Percentiles rank a stretch among this genome's conserved stretches.
These are phyloP conservation scores for Dillenia turbinata DNA, from an alignment of 164 flowering plant genomes.

Conservation along the genomic window DNA sequence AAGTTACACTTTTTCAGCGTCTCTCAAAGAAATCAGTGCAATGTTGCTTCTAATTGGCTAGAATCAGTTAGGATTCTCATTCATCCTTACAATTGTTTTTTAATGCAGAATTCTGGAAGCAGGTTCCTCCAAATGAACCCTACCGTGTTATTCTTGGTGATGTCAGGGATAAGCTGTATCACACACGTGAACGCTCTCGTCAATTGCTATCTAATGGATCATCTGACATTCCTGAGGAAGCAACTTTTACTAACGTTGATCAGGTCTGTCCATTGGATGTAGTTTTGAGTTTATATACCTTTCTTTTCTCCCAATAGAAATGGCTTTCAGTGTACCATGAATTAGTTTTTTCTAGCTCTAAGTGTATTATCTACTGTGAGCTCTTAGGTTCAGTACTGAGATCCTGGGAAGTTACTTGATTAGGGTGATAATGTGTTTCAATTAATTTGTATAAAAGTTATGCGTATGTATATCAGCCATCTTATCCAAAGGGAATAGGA, in stretches of 20 bases:
- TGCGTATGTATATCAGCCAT: no score
- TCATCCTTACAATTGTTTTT: neutral
- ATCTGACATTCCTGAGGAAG: constrained; percentile 91
- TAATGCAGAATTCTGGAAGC: constrained; percentile 21
- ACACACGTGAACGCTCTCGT: constrained; percentile 90
- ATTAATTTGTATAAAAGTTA: no score
- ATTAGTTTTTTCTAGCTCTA: no score
- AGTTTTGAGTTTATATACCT: constrained; percentile 4
- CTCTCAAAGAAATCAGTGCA: neutral
- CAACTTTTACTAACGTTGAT: constrained; percentile 75
- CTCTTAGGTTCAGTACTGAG: no score
- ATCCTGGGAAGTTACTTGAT: no score
- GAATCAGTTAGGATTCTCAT: neutral
- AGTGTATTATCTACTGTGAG: no score
- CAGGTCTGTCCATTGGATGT: constrained; percentile 44
- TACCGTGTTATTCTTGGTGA: constrained; percentile 24
- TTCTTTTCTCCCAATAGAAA: constrained; percentile 16
- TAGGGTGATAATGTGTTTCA: no score
- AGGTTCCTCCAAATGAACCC: constrained; percentile 20
- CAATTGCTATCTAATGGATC: constrained; percentile 59
- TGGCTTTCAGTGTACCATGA: constrained; percentile 1
- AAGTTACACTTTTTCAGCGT: neutral
- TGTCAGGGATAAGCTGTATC: constrained; percentile 78
- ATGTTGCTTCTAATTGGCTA: neutral
- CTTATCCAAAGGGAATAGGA: no score